Conservation (phyloP, 805 yeast genomes). For the Wickerhamiella brachini region DNA sequence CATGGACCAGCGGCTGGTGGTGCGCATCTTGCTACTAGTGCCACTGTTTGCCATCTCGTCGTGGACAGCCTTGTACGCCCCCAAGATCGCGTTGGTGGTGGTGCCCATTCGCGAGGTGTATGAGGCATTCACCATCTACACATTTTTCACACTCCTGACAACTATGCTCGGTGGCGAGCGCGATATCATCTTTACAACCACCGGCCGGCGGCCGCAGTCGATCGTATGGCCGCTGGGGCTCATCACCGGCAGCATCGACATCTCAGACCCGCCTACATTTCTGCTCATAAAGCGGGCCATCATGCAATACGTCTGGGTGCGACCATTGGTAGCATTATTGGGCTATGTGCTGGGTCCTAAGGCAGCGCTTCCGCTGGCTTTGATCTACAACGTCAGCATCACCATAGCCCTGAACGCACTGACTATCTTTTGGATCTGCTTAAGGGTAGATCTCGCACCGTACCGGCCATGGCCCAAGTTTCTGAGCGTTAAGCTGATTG, state of each 20-base stretch:
- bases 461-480: conserved; percentile 89
- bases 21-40: conserved; percentile 67
- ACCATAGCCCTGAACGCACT: conserved; percentile 69
- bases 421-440: conserved; percentile 85
- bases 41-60: conserved; percentile 72
- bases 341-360: conserved; percentile 16
- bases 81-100: conserved; percentile 6
- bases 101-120: conserved; percentile 64
- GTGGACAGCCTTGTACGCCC: conserved; percentile 37
- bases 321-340: conserved; percentile 59
- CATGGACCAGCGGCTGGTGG: conserved; percentile 67
- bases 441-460: conserved; percentile 60
- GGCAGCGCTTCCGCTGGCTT: conserved; percentile 47
- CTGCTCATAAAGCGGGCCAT: conserved; percentile 69
- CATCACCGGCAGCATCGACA: conserved; percentile 48
- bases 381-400: conserved; percentile 67
- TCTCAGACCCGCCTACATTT: conserved; percentile 74
- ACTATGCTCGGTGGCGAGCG: conserved; percentile 87
- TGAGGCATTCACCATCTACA: conserved; percentile 91
- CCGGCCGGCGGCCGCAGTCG: conserved; percentile 55
- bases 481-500: conserved; percentile 80
- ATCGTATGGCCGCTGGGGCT: conserved; percentile 39
- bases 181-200: conserved; percentile 54
- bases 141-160: conserved; percentile 74
- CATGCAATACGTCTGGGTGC: conserved; percentile 88